Evolutionary conservation across 257 asterid genomes (phyloP).

Genomic region (Capsicum pubescens): DNA sequence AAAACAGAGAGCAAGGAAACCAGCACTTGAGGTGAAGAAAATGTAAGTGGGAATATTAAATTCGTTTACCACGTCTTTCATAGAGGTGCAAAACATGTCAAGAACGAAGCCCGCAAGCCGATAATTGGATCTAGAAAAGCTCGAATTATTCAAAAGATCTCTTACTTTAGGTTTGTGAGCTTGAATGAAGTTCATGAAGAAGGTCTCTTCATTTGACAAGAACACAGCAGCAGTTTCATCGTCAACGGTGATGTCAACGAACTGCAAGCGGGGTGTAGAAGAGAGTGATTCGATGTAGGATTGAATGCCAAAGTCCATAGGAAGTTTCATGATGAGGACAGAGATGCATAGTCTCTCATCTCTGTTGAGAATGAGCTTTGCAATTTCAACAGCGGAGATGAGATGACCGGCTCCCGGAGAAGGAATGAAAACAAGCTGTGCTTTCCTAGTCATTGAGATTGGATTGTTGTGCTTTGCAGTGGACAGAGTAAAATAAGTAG

Average conservation of each 20-base stretch:
- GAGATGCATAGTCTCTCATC: conserved; percentile 25
- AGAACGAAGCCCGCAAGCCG: too few relatives aligned
- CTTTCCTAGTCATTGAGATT: not conserved
- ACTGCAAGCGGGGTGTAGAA: not conserved
- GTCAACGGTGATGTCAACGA: not conserved
- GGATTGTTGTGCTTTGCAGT: too few relatives aligned
- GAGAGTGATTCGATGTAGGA: conserved; percentile 23
- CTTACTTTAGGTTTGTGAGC: not conserved
- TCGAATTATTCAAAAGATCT: too few relatives aligned
- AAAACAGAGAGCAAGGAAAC: too few relatives aligned
- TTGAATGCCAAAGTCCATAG: conserved; percentile 27
- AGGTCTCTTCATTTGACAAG: not conserved
- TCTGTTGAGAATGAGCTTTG: conserved; percentile 22
- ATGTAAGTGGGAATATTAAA: too few relatives aligned
- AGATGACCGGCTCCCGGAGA: conserved; percentile 32
- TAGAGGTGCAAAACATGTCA: too few relatives aligned
- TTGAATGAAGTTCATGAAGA: conserved; percentile 4
- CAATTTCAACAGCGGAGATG: conserved; percentile 21
- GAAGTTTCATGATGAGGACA: conserved; percentile 31
- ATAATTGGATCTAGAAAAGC: too few relatives aligned
- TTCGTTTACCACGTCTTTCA: too few relatives aligned
- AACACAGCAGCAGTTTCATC: not conserved
- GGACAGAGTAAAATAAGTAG: too few relatives aligned
- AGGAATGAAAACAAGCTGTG: conserved; percentile 37
- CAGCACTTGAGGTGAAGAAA: too few relatives aligned